These are phyloP conservation scores for Trichoderma simmonsii DNA, from an alignment of 2,329 filamentous ascomycete genomes.

Conservation along the genomic window DNA sequence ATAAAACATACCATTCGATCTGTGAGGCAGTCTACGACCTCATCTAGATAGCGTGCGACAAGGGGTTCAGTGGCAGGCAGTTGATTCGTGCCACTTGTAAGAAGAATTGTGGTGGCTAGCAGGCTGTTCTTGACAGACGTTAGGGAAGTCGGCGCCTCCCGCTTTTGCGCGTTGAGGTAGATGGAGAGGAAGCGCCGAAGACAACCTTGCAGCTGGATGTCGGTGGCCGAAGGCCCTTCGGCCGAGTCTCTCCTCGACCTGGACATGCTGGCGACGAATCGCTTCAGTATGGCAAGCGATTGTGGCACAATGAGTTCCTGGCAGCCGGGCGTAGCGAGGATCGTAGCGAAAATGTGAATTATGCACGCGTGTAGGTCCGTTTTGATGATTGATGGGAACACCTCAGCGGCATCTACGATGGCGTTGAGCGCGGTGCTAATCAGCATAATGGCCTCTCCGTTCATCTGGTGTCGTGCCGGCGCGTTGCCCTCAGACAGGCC, in stretches of 20 bases:
- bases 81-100: conserved; percentile 74
- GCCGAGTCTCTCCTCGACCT: conserved; percentile 38
- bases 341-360: conserved; percentile 92
- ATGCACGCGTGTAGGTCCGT: conserved; percentile 95
- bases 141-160: conserved; percentile 71
- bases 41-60: conserved; percentile 70
- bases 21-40: conserved; percentile 79
- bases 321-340: conserved; percentile 77
- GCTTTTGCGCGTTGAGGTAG: conserved; percentile 70
- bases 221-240: conserved; percentile 49
- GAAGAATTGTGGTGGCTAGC: conserved; percentile 80
- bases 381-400: conserved; percentile 95
- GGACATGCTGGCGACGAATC: conserved; percentile 78
- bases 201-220: conserved; percentile 74
- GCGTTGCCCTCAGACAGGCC: conserved; percentile 68
- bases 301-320: conserved; percentile 88
- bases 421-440: conserved; percentile 79
- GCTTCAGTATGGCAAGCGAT: conserved; percentile 84
- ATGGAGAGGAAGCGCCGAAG: conserved; percentile 80
- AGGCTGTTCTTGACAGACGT: conserved; percentile 91
- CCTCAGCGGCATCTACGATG: conserved; percentile 88
- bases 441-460: conserved; percentile 80
- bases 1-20: conserved; percentile 65
- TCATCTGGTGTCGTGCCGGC: conserved; percentile 70
- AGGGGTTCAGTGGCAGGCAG: conserved; percentile 73